These are phyloP conservation scores for Beauveria scarabaeidicola DNA, from an alignment of 2,329 filamentous ascomycete genomes.

Conservation along the genomic window DNA sequence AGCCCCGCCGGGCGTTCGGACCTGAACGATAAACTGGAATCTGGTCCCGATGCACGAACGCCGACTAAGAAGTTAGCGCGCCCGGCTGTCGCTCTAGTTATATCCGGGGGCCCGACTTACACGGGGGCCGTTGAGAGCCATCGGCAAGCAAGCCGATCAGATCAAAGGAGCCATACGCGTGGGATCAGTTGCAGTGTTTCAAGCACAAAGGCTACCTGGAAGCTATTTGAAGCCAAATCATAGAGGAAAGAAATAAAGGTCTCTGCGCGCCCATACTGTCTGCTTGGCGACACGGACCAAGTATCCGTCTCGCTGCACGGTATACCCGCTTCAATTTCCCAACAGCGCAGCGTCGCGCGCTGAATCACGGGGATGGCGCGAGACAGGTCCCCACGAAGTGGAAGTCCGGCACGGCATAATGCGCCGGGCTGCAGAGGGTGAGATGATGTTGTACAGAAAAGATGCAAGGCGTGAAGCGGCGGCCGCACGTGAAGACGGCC, in stretches of 20 bases:
- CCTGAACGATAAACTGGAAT: not conserved
- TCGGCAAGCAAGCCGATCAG: no score
- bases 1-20: not conserved
- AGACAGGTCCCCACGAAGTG: not conserved
- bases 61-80: not conserved
- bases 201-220: no score
- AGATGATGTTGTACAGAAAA: not conserved
- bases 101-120: not conserved
- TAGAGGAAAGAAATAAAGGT: no score
- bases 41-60: not conserved
- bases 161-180: no score
- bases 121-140: not conserved
- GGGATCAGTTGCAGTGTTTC: no score
- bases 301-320: not conserved
- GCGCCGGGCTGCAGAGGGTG: not conserved
- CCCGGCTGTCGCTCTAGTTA: not conserved
- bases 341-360: not conserved
- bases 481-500: not conserved
- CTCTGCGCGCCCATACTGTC: no score
- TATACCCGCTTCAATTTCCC: not conserved
- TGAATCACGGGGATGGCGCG: not conserved
- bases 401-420: not conserved
- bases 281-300: no score
- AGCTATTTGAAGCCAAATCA: no score
- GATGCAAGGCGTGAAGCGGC: not conserved